These are phyloP conservation scores for Blepharisma undulans DNA, from an alignment of 169 alveolate species.

Conservation along the genomic window DNA sequence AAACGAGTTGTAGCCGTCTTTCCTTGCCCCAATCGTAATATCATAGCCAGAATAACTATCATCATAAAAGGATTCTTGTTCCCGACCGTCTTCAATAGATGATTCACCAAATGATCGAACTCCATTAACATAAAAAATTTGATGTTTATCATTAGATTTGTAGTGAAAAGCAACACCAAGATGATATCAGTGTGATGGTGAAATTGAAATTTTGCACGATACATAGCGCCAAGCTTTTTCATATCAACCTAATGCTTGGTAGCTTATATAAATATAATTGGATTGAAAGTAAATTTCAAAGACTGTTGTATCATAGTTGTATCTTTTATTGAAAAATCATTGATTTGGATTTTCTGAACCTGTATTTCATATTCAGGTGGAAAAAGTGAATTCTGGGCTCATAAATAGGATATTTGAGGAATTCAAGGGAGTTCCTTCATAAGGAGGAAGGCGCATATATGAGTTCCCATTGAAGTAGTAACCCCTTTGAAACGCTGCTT, in stretches of 20 bases:
- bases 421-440: not conserved
- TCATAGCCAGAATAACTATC: not conserved
- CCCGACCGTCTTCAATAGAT: no score
- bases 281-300: no score
- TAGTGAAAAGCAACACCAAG: no score
- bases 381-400: constrained; percentile 5
- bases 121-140: no score
- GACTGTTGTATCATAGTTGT: not conserved
- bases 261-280: no score
- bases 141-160: no score
- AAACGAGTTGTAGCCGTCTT: not conserved
- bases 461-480: not conserved
- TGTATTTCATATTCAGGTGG: not conserved
- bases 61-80: no score
- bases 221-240: no score
- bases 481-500: not conserved
- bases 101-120: not conserved
- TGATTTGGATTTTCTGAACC: not conserved
- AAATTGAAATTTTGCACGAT: not conserved
- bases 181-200: not conserved
- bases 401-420: not conserved
- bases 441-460: constrained; percentile 2
- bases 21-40: constrained; percentile 8
- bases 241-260: not conserved
- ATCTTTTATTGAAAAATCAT: not conserved